Evolutionary conservation across 108 stramenopile species (phyloP), one percentile per base, ranked within the genome.

Genomic region (Skeletonema menzelii): DNA sequence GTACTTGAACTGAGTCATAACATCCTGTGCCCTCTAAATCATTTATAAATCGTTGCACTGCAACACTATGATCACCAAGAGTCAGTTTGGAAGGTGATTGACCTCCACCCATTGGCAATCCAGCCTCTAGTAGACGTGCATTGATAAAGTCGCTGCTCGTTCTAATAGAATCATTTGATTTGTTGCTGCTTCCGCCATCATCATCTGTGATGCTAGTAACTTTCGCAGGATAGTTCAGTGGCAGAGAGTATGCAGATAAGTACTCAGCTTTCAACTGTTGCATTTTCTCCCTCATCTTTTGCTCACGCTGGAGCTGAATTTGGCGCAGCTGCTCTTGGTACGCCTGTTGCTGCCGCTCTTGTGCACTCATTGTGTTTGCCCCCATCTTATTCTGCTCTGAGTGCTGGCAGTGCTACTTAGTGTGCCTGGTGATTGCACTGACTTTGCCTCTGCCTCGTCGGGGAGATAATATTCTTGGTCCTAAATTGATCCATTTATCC

Each of bases 41-140:
- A 15, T 71, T 73, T 2, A 87, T 65, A 55, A 87, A 84, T 38
- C 82, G 67, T n/a, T 74, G 63, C 6, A 81, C 15, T 30, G 70
- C 53, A 22, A 27, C 35, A 26, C 35, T 35, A 34, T 78, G 77
- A 8, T 61, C 74, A 10, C 70, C 77, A 19, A 77, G 56, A 31
- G 87, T 86, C 40, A 80, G 28, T 56, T 70, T 27, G 15, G 47
- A 56, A 12, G 53, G 38, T 28, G 79, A 72, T 15, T n/a, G n/a
- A n/a, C 75, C 37, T 56, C 84, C 81, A 19, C 84, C 84, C 67
- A 92, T 77, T 12, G 86, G 67, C 73, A 92, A 55, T 56, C 88
- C 91, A 59, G 85, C 80, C 35, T 92, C 91, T n/a, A 88, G 56
- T 14, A 92, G 66, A 17, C 91, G 76, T n/a, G 84, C 83, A 63